Evolutionary conservation across 2,329 filamentous ascomycete genomes (phyloP).

Genomic region (Aspergillus pseudonomiae): DNA sequence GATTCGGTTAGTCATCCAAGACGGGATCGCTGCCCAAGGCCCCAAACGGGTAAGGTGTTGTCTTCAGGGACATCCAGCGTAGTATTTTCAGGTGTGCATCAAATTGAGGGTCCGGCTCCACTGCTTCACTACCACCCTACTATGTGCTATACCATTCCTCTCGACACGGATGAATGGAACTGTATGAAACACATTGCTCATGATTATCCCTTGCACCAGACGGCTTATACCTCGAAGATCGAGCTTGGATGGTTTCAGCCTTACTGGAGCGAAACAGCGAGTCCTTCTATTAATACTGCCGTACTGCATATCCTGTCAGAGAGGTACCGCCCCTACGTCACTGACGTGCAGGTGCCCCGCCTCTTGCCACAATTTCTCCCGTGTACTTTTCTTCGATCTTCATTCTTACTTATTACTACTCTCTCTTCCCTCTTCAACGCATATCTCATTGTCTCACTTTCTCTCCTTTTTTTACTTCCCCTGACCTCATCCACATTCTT

Average conservation of each 20-base stretch:
- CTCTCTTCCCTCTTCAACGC: neutral
- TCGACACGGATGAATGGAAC: neutral
- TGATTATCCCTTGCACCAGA: neutral
- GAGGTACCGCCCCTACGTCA: constrained; percentile 5
- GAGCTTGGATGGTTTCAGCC: neutral
- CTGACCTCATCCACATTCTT: neutral
- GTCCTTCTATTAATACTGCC: neutral
- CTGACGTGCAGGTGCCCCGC: constrained; percentile 4
- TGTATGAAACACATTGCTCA: neutral
- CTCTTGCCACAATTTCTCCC: constrained; percentile 10
- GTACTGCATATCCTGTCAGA: neutral
- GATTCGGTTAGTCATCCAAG: constrained; percentile 1
- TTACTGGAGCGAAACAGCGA: neutral
- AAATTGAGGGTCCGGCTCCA: neutral
- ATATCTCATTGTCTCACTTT: neutral
- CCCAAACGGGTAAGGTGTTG: neutral
- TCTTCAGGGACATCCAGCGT: neutral
- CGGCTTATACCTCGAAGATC: neutral
- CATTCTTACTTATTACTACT: neutral
- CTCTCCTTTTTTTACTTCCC: constrained; percentile 10
- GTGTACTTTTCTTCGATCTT: neutral
- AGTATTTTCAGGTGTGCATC: neutral
- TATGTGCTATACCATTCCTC: neutral
- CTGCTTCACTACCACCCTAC: neutral
- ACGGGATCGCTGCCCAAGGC: neutral